Conservation (phyloP, 208 protist species). For the Herpetomonas muscarum region DNA sequence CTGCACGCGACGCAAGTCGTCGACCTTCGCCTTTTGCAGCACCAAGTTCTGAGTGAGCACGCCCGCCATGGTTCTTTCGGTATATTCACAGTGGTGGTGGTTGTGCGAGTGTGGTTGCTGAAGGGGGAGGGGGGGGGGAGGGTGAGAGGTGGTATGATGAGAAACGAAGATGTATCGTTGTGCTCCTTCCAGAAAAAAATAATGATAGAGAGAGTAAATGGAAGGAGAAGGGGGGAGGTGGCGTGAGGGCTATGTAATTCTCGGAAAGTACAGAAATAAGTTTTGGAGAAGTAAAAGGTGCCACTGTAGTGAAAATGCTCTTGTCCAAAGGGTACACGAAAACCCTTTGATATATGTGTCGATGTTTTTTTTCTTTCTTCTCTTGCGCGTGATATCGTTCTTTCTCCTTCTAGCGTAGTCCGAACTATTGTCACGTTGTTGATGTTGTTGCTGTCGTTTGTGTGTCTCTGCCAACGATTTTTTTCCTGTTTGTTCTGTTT, state of each 20-base stretch:
- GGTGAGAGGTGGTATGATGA: not conserved
- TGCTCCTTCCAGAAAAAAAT: conserved; percentile 15
- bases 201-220: conserved; percentile 16
- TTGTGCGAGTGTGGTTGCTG: not conserved
- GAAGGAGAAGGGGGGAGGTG: conserved; percentile 3
- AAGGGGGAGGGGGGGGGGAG: not conserved
- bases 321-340: no score
- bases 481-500: no score
- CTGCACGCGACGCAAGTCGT: conserved; percentile 67
- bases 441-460: no score
- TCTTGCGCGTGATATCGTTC: no score
- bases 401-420: no score
- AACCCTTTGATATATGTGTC: no score
- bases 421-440: no score
- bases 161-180: conserved; percentile 1
- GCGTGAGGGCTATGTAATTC: not conserved
- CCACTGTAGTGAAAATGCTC: no score
- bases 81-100: not conserved
- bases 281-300: no score
- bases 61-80: conserved; percentile 48
- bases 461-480: no score
- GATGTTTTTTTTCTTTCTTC: no score
- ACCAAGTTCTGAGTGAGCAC: conserved; percentile 80
- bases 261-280: not conserved
- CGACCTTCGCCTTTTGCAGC: conserved; percentile 78